Conservation (phyloP, 108 stramenopile genomes). For the Asterionellopsis glacialis region DNA sequence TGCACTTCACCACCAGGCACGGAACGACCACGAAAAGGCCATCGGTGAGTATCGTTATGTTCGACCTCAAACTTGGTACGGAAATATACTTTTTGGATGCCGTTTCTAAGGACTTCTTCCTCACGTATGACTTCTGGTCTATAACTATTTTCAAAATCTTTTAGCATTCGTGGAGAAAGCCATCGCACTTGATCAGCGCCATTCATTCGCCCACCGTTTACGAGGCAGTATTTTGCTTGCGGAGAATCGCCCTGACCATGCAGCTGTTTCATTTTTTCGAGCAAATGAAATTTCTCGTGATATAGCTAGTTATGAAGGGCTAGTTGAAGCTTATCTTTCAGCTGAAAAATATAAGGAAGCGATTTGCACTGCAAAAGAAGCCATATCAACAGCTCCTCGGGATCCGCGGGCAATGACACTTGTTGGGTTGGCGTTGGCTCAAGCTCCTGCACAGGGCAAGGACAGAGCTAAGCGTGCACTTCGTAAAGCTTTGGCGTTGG, state of each 20-base stretch:
- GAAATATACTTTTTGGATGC: too few species aligned
- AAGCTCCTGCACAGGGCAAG: slow-evolving; percentile 39
- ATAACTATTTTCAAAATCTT: neutral
- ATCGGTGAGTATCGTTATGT: slow-evolving; percentile 6
- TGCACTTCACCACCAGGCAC: slow-evolving; percentile 67
- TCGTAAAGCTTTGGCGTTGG: slow-evolving; percentile 61
- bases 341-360: slow-evolving; percentile 74
- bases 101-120: too few species aligned
- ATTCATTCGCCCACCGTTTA: slow-evolving; percentile 69
- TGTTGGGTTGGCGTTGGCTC: slow-evolving; percentile 71
- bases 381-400: slow-evolving; percentile 60
- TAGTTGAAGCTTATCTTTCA: slow-evolving; percentile 75
- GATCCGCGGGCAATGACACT: slow-evolving; percentile 77
- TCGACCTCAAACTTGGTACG: neutral
- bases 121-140: neutral
- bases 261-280: slow-evolving; percentile 68
- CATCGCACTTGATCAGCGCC: slow-evolving; percentile 66
- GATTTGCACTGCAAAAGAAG: slow-evolving; percentile 75
- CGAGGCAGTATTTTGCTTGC: slow-evolving; percentile 68
- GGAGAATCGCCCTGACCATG: slow-evolving; percentile 70
- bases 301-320: slow-evolving; percentile 69
- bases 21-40: slow-evolving; percentile 68
- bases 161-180: slow-evolving; percentile 75
- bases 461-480: slow-evolving; percentile 78
- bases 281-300: slow-evolving; percentile 71